Base-by-base conservation (phyloP, 192 early-diverging fungal genomes). In the Coemansia sp. region DNA sequence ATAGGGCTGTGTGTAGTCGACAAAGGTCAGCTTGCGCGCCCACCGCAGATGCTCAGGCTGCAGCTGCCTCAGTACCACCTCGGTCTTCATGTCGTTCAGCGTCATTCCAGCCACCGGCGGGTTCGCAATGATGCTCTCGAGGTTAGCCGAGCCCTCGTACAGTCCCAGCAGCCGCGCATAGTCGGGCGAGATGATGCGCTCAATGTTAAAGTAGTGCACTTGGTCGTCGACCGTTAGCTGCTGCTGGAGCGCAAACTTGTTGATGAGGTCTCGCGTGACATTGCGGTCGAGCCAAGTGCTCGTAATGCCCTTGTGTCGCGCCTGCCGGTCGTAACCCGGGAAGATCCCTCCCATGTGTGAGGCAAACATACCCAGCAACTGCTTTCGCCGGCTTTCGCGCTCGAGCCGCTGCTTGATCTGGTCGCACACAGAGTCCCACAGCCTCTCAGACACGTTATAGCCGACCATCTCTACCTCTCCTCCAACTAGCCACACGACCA, bases 381-480 rank as follows among this genome's bases (percentile, higher is more conserved):
- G 81, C 70, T 83, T 83, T 53, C 81, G 76, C 29, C 81, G 81
- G 38, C 67, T 69, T 58, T 83, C 81, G 70, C 81, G 81, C 70
- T 83, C 81, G 1, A 78, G 70, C 8, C 81, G 72, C 63, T 83
- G 76, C 45, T 67, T 69, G 65, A 83, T 83, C 67, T 83, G 81
- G 45, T 83, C 81, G 55, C 72, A 70, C 11, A 83, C 44, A 45
- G 53, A 51, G 31, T 75, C 56, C 81, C 81, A 83, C n/a, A 83
- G 69, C 13, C 46, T 55, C 51, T 75, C 60, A n/a, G 81, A 77
- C 31, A 78, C 73, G 42, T 83, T 83, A 67, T 83, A 83, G 38
- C 81, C 81, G 2, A 83, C 81, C 81, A 83, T 83, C 69, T 83
- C 81, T 19, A 83, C 67, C 73, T 83, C 81, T 29, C 81, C 81